Percentiles rank a stretch among this genome's conserved stretches.
Evolutionary conservation across 768 basidiomycete genomes (phyloP).

Genomic region (Pisolithus microcarpus): DNA sequence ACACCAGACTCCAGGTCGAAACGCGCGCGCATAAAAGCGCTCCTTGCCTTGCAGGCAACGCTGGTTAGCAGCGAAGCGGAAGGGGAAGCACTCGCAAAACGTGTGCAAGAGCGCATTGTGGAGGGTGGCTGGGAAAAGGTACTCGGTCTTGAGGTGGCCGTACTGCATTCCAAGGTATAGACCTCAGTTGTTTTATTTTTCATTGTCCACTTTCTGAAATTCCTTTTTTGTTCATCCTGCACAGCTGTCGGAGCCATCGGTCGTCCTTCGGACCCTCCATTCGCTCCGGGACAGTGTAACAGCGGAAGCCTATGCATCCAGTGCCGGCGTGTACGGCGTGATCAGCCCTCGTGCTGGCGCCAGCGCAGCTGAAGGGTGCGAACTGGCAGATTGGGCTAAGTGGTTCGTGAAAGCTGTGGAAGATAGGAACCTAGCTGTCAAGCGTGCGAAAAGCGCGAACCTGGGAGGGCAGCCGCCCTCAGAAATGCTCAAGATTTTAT

Average conservation of each 20-base stretch:
- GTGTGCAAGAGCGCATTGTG: slow-evolving; percentile 16
- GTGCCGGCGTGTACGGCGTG: slow-evolving; percentile 57
- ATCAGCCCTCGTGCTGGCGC: slow-evolving; percentile 48
- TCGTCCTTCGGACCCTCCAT: slow-evolving; percentile 59
- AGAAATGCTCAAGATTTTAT: slow-evolving; percentile 57
- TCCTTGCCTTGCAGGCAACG: slow-evolving; percentile 61
- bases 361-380: slow-evolving; percentile 49
- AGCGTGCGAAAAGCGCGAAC: slow-evolving; percentile 3
- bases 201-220: neutral
- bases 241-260: slow-evolving; percentile 10
- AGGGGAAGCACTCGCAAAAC: slow-evolving; percentile 7
- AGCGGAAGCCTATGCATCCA: slow-evolving; percentile 81
- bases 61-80: slow-evolving; percentile 12
- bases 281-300: slow-evolving; percentile 66
- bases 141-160: slow-evolving; percentile 66
- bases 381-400: slow-evolving; percentile 32
- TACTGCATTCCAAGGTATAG: slow-evolving; percentile 70
- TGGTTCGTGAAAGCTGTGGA: slow-evolving; percentile 38
- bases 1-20: slow-evolving; percentile 76
- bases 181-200: neutral
- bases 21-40: slow-evolving; percentile 60
- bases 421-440: slow-evolving; percentile 46
- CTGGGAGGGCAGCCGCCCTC: slow-evolving; percentile 34
- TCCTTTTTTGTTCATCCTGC: neutral
- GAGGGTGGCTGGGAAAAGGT: slow-evolving; percentile 35